These are phyloP conservation scores for Picochlorum sp. DNA, from an alignment of 139 green algal genomes.

Conservation along the genomic window DNA sequence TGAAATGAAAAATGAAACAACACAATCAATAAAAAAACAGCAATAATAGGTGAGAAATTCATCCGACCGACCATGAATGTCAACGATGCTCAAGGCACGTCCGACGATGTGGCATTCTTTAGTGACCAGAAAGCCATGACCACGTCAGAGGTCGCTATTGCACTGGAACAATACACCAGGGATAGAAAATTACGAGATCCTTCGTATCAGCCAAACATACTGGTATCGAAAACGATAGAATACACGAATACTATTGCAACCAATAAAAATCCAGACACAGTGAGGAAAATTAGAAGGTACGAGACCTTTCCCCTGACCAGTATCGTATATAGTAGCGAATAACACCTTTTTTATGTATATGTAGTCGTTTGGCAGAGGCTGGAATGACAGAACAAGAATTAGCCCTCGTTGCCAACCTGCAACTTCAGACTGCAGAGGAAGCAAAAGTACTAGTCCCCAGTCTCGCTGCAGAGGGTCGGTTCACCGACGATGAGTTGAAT, in stretches of 20 bases:
- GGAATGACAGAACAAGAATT: constrained; percentile 35
- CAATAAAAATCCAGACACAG: constrained; percentile 27
- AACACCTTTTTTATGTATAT: neutral
- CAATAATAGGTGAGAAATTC: no score
- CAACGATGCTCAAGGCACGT: neutral
- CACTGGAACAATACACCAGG: constrained; percentile 18
- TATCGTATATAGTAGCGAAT: no score
- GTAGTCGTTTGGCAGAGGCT: constrained; percentile 14
- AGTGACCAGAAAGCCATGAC: constrained; percentile 23
- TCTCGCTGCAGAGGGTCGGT: neutral
- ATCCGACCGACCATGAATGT: neutral
- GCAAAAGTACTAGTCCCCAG: constrained; percentile 26
- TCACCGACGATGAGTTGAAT: constrained; percentile 20
- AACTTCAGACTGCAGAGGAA: constrained; percentile 26
- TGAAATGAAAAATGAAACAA: no score
- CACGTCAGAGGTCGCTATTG: constrained; percentile 28
- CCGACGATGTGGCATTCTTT: neutral
- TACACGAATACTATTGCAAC: constrained; percentile 28
- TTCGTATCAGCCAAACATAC: constrained; percentile 13
- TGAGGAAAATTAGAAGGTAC: constrained; percentile 34
- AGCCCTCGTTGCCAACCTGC: constrained; percentile 28
- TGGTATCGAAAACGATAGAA: constrained; percentile 31
- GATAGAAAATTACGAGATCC: neutral
- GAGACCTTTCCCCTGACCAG: neutral
- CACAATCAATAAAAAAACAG: no score